These are phyloP conservation scores for Gautieria morchelliformis DNA, from an alignment of 768 basidiomycete species.

Conservation along the genomic window DNA sequence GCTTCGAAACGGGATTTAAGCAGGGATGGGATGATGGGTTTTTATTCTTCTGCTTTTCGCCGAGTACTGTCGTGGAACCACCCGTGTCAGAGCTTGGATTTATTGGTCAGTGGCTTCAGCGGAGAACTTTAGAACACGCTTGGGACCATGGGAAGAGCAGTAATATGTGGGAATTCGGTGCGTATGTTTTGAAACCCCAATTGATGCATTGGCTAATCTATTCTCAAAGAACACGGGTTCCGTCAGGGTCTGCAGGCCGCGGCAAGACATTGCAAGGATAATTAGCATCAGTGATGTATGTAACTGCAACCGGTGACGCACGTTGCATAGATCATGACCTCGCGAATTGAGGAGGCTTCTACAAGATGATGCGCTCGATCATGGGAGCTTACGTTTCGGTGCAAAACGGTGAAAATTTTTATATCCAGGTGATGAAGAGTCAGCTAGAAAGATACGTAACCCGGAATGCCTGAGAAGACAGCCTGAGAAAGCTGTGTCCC, in stretches of 20 bases:
- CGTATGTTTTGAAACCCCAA: slow-evolving; percentile 10
- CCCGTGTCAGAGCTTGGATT: slow-evolving; percentile 55
- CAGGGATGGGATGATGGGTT: slow-evolving; percentile 68
- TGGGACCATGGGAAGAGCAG: slow-evolving; percentile 26
- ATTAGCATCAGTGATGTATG: too few relatives aligned
- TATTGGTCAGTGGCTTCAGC: slow-evolving; percentile 46
- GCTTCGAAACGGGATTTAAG: slow-evolving; percentile 56
- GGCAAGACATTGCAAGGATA: slow-evolving; percentile 2
- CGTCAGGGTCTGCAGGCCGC: slow-evolving; percentile 43
- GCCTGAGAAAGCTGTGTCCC: too few relatives aligned
- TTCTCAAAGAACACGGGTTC: background rate
- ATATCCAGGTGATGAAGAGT: too few relatives aligned
- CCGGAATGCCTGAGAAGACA: background rate
- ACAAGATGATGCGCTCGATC: too few relatives aligned
- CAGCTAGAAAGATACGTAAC: too few relatives aligned
- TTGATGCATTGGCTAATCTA: background rate
- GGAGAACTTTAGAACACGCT: slow-evolving; percentile 36
- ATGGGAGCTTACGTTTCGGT: too few relatives aligned
- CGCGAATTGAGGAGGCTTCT: too few relatives aligned
- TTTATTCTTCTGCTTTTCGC: slow-evolving; percentile 34
- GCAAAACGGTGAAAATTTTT: too few relatives aligned
- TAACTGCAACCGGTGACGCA: too few relatives aligned
- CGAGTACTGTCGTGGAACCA: slow-evolving; percentile 13
- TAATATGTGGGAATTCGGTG: slow-evolving; percentile 62
- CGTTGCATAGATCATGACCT: too few relatives aligned